Base-by-base conservation (phyloP, 495 filamentous ascomycete genomes). In the Aspergillus bridgeri region DNA sequence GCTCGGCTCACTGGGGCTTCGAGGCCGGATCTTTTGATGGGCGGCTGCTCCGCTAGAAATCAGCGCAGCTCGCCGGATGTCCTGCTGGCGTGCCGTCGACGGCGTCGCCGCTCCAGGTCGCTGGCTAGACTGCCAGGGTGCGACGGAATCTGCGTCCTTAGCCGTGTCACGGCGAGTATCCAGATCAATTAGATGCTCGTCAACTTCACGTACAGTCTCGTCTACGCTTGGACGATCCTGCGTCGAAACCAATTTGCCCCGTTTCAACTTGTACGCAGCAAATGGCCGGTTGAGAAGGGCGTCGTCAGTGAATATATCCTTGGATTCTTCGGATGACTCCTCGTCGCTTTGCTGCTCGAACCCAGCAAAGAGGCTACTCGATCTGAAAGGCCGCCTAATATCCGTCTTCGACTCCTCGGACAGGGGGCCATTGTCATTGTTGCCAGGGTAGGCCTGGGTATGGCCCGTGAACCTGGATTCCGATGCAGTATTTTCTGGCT, bases 341-440 rank as follows among this genome's bases (percentile, higher is more conserved):
- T 82, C 78, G 46, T 82, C 83, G 47, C 74, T 83, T 6, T 75
- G 74, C 53, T 86, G 80, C n/a, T 85, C 81, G 60, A 95, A 93
- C 1, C 89, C 90, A 20, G 89, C 89, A 65, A 94, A 93, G n/a
- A 96, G 75, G 67, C 89, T 92, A 64, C 87, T 91, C 27, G 88
- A 86, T 58, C 89, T 78, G 59, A 86, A 83, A 2, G 89, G 90
- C 38, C 89, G 80, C 56, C 87, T 82, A 53, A 89, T 76, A 19
- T 81, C 79, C 15, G 82, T 79, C 38, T 73, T 79, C 6, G 67
- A 67, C 51, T 86, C 79, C 48, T 73, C 77, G 5, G 83, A 83
- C 56, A 92, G 67, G 2, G 89, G 89, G 0, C 88, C 89, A 60
- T 92, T 87, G 63, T 93, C 89, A 63, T 92, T 91, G 59, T 90